A percentile compares a stretch with the other conserved stretches of the same genome.
Evolutionary conservation across 2,329 filamentous ascomycete species (phyloP).

Genomic region (Trichophyton equinum): DNA sequence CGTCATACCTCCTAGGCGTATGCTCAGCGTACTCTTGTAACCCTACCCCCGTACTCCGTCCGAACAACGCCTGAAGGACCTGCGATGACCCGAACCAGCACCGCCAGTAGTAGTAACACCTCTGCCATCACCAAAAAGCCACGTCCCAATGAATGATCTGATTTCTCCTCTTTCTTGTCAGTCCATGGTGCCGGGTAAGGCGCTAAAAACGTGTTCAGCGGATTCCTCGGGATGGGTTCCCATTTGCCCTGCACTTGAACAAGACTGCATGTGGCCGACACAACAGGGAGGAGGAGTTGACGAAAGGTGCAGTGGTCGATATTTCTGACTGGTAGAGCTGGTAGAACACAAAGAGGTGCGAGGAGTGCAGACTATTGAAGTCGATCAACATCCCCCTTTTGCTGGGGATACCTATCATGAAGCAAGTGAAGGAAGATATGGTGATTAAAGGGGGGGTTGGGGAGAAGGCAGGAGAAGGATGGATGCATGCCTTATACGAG

Average conservation of each 20-base stretch:
- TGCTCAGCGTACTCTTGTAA: neutral
- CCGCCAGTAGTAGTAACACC: neutral
- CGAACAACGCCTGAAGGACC: too few relatives aligned
- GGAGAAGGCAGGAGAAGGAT: neutral
- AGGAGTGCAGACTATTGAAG: neutral
- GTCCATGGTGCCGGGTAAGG: constrained; percentile 1
- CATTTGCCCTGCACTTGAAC: neutral
- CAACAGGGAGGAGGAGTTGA: neutral
- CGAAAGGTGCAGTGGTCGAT: neutral
- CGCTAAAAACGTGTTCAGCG: constrained; percentile 3
- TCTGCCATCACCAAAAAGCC: neutral
- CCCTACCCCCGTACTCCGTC: neutral
- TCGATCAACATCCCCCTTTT: neutral
- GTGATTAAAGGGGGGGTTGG: neutral
- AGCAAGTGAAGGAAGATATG: neutral
- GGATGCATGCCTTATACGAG: neutral
- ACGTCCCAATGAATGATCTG: neutral
- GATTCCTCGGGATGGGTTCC: constrained; percentile 2
- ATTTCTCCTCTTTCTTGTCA: neutral
- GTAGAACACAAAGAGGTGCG: neutral
- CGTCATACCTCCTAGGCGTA: neutral
- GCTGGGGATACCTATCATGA: neutral
- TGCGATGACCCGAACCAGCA: neutral
- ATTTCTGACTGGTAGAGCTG: neutral
- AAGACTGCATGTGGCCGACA: neutral